Evolutionary conservation across 192 early-diverging fungal genomes (phyloP), one percentile per base, ranked within the genome.

Genomic region (Linnemannia elongata): DNA sequence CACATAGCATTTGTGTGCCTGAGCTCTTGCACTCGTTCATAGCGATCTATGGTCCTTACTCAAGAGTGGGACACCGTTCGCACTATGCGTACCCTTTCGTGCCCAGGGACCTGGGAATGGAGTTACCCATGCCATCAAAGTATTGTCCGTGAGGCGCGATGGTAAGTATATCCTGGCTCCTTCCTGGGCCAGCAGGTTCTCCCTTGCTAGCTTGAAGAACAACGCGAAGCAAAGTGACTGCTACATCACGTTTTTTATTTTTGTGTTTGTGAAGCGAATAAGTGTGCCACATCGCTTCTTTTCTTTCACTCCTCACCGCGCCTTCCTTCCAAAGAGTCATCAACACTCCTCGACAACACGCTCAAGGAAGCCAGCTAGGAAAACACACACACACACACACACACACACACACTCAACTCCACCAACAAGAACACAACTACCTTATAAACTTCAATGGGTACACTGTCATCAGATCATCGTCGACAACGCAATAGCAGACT

Each of bases 241-340:
- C 60, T 33, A 27, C 60, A 33, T 66, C 60, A 66, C 60, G 60
- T 66, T 66, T 30, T 63, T 52, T 52, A 52, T 52, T 52, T 66
- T 66, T 66, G 60, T 66, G 60, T 66, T 66, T 66, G 60, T 66
- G 0, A 10, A 66, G 60, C 60, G 4, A 8, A 27, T 3, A 10
- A 66, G 60, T 30, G 24, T 35, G 30, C 30, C 60, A 66, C 60
- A 66, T 66, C 60, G 27, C 60, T 66, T 66, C 27, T 35, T 66
- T 33, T 30, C 24, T 66, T 24, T 33, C 13, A 2, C 57, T 27
- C n/a, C 12, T 9, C 57, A 63, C 57, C 57, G 60, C 60, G 60
- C 60, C 60, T 66, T 66, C 60, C 57, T 66, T 66, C 4, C 60
- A 33, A 52, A 52, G 20, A 52, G 49, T 33, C 60, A 66, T 66